phyloP scores from a whole-genome alignment of 1,284 basidiomycete genomes.

The Tilletia horrida region DNA sequence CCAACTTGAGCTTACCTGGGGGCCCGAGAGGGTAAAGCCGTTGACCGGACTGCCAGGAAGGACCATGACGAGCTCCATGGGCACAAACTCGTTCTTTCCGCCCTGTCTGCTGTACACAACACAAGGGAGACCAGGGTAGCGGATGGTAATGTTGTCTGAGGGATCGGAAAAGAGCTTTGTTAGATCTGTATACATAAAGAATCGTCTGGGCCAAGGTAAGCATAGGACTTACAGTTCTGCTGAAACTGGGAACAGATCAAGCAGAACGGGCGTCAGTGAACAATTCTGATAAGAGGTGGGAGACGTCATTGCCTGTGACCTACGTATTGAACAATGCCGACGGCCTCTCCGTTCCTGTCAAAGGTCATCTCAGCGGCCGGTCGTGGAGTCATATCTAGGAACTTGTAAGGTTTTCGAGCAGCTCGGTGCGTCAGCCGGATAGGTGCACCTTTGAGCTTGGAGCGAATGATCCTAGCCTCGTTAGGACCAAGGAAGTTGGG shows the following conservation, averaged over 20 bases:
- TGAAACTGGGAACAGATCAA: neutral
- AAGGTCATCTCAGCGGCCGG: neutral
- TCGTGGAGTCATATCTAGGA: constrained; percentile 18
- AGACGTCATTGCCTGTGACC: too few relatives aligned
- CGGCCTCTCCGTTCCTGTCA: neutral
- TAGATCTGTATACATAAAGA: neutral
- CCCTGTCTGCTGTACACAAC: constrained; percentile 24
- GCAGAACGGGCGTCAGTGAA: too few relatives aligned
- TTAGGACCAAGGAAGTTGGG: constrained; percentile 16
- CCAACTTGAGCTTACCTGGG: constrained; percentile 26
- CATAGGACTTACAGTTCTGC: constrained; percentile 23
- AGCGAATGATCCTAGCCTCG: constrained; percentile 33
- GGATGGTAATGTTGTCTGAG: constrained; percentile 28
- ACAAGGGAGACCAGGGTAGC: constrained; percentile 32
- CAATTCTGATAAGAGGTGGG: too few relatives aligned
- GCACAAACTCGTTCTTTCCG: constrained; percentile 26
- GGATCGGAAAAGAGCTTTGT: neutral
- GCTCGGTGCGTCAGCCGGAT: constrained; percentile 37
- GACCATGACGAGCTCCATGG: constrained; percentile 35
- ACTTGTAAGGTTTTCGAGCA: constrained; percentile 32
- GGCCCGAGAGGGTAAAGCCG: neutral
- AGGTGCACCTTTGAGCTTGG: constrained; percentile 27
- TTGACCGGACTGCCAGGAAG: constrained; percentile 29
- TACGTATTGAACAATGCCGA: neutral
- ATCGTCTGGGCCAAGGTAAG: neutral